Base-by-base conservation (phyloP, 805 yeast genomes). In the Isabelozyma heimii region DNA sequence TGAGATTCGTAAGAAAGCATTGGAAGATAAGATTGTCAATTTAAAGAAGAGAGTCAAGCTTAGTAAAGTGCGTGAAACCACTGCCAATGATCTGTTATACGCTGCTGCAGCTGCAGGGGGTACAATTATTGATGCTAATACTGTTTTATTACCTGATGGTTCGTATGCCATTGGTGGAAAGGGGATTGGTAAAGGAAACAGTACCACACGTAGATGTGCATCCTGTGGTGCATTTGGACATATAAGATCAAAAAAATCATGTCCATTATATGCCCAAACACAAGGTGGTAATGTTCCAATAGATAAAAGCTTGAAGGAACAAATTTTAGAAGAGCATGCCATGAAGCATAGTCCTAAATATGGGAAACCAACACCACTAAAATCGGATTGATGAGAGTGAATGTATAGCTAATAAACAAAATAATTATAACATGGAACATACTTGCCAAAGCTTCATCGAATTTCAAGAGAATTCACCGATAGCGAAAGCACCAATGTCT, bases 151-250 rank as follows among this genome's bases (percentile, higher is more conserved):
- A 47, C 77, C 79, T 1, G 76, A 72, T 53, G 77, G 77, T 0
- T 66, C 75, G 10, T 67, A 65, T 50, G 76, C 76, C 3, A 63
- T 79, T 40, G 79, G 82, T 35, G 87, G 85, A n/a, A 84, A 83
- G 56, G 87, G 88, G 17, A 80, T 81, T 40, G 89, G 89, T 28
- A 86, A 86, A 58, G 87, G 87, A 30, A 85, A 85, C 58, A 77
- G 85, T 28, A 83, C 82, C 5, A 85, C 87, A 8, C 76, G 99
- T 63, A 82, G 89, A 61, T 92, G 99, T 70, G 91, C 95, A 3
- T 86, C 94, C 0, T 92, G 99, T 76, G 98, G 98, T 17, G 94
- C 92, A 10, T 78, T 88, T 53, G 99, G 98, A 0, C 99, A 92
- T 65, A 92, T 92, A 52, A 80, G 94, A 63, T 92, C 99, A 2